Percentiles rank a stretch among this genome's conserved stretches.
Conservation (phyloP, 108 stramenopile genomes). For the Nannochloropsis salina region DNA sequence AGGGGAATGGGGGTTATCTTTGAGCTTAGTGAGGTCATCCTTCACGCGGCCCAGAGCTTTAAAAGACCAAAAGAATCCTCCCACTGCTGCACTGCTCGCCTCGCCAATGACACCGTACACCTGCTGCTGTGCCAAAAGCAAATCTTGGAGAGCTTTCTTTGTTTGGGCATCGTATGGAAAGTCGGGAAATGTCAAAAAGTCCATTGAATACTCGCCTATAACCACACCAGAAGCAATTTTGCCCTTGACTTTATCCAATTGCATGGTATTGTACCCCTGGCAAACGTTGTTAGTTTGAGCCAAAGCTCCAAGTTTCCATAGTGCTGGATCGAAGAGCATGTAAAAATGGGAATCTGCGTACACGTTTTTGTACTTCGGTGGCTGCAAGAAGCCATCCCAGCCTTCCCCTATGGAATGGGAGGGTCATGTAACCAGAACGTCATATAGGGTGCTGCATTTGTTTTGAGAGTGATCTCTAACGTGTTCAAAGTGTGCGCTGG, state of each 20-base stretch:
- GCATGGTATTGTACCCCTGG: constrained; percentile 16
- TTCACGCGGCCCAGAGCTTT: neutral
- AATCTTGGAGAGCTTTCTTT: neutral
- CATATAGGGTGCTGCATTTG: no score
- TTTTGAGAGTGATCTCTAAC: no score
- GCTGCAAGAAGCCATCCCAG: constrained; percentile 3
- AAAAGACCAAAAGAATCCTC: neutral
- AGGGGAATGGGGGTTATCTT: constrained; percentile 8
- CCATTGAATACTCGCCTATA: neutral
- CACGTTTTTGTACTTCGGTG: neutral
- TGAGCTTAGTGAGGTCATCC: neutral
- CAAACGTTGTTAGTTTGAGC: constrained; percentile 17
- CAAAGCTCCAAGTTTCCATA: neutral
- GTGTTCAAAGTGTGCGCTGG: no score
- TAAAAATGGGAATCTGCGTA: constrained; percentile 17
- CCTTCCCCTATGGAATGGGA: neutral
- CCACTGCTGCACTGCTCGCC: neutral
- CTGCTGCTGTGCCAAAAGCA: neutral
- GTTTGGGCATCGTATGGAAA: constrained; percentile 3
- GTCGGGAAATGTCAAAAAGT: constrained; percentile 14
- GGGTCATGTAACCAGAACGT: no score
- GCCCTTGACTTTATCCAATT: constrained; percentile 7
- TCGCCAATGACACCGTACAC: constrained; percentile 16
- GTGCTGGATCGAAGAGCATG: constrained; percentile 16
- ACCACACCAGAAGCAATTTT: constrained; percentile 16